These are phyloP conservation scores for Metschnikowia vanudenii DNA, from an alignment of 805 yeast species.

Conservation along the genomic window DNA sequence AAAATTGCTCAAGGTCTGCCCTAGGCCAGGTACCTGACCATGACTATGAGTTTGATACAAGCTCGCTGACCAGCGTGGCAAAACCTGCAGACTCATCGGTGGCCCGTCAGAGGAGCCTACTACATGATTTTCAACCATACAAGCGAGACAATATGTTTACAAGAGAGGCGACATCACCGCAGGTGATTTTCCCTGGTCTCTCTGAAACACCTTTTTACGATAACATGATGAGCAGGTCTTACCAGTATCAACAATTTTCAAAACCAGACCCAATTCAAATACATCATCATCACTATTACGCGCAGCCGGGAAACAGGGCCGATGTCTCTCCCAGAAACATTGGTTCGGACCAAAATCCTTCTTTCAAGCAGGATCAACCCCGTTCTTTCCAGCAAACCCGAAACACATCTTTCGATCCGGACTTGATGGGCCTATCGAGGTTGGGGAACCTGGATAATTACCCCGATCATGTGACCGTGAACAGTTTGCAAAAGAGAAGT, in stretches of 20 bases:
- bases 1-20: constrained; percentile 2
- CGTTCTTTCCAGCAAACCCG: too few species aligned
- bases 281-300: constrained; percentile 50
- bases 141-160: neutral
- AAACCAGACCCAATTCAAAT: constrained; percentile 21
- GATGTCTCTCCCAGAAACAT: neutral
- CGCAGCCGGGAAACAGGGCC: neutral
- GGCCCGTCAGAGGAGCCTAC: neutral
- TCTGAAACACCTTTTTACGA: neutral
- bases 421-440: neutral
- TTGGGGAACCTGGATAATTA: neutral
- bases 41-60: constrained; percentile 31
- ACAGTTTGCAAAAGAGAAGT: neutral
- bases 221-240: neutral
- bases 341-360: neutral
- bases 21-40: constrained; percentile 5
- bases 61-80: constrained; percentile 8
- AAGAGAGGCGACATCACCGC: neutral
- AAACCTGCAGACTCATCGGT: neutral
- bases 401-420: too few species aligned
- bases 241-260: neutral
- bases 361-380: too few species aligned
- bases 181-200: neutral
- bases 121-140: neutral
- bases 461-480: neutral